Percentiles rank a stretch among this genome's conserved stretches.
phyloP scores from a whole-genome alignment of 768 basidiomycete species.

The Glaciozyma antarctica region DNA sequence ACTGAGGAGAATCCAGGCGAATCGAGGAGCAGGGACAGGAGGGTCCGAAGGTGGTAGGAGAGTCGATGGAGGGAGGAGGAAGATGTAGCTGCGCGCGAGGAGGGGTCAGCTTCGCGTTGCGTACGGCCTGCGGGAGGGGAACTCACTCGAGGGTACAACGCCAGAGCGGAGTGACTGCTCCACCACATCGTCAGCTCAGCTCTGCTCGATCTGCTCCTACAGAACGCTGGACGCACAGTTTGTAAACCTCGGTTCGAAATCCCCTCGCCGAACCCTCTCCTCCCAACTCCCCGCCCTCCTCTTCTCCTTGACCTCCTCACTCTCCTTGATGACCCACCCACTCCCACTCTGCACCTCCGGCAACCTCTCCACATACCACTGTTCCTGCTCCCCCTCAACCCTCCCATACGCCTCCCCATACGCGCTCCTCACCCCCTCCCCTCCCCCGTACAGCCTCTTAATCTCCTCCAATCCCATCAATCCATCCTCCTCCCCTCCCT shows the following conservation, averaged over 20 bases:
- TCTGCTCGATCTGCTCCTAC: constrained; percentile 40
- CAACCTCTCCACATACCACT: constrained; percentile 19
- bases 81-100: constrained; percentile 67
- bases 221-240: constrained; percentile 6
- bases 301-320: constrained; percentile 58
- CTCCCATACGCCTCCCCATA: constrained; percentile 32
- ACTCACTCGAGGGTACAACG: constrained; percentile 24
- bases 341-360: constrained; percentile 36
- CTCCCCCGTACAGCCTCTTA: constrained; percentile 41
- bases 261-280: constrained; percentile 21
- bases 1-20: constrained; percentile 50
- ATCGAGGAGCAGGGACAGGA: constrained; percentile 39
- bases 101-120: background rate
- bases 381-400: constrained; percentile 20
- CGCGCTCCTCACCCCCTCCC: constrained; percentile 3
- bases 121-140: background rate
- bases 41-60: constrained; percentile 20
- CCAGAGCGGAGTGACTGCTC: constrained; percentile 27
- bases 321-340: constrained; percentile 9
- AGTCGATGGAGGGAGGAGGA: constrained; percentile 45
- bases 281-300: constrained; percentile 34
- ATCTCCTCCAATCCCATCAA: constrained; percentile 58
- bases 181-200: constrained; percentile 75
- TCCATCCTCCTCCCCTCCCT: constrained; percentile 54
- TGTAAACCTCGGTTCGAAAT: constrained; percentile 28